Percentiles rank a stretch among this genome's conserved stretches.
Evolutionary conservation across 2,329 filamentous ascomycete species (phyloP).

Genomic region (Calonectria fujianensis): DNA sequence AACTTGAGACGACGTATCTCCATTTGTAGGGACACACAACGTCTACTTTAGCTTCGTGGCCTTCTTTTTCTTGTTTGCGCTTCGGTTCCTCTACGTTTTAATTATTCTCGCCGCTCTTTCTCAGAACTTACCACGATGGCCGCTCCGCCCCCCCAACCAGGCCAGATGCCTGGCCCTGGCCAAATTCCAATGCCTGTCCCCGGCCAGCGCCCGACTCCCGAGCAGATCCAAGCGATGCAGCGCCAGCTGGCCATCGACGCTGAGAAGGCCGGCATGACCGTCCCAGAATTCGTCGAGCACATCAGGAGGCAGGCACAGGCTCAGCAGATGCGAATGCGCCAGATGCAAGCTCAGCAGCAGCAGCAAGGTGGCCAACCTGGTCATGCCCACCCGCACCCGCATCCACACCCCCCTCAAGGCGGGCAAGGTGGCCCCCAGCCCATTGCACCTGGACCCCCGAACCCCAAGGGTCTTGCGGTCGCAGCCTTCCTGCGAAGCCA

Average conservation of each 20-base stretch:
- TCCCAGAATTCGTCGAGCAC: conserved; percentile 87
- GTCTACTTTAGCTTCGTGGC: conserved; percentile 39
- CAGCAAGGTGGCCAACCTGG: conserved; percentile 62
- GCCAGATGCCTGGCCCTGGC: conserved; percentile 49
- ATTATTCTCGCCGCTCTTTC: conserved; percentile 44
- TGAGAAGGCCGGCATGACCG: conserved; percentile 87
- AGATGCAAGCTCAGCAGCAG: conserved; percentile 64
- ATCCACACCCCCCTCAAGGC: conserved; percentile 57
- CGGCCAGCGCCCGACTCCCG: conserved; percentile 79
- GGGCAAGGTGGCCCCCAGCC: conserved; percentile 75
- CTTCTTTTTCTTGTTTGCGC: conserved; percentile 37
- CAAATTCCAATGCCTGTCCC: conserved; percentile 60
- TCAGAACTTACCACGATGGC: conserved; percentile 52
- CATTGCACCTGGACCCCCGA: conserved; percentile 86
- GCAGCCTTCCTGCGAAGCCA: conserved; percentile 91
- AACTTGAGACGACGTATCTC: conserved; percentile 36
- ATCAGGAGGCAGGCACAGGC: conserved; percentile 74
- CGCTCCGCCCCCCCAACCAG: conserved; percentile 54
- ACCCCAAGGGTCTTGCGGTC: conserved; percentile 90
- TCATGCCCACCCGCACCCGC: conserved; percentile 57
- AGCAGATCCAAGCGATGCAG: conserved; percentile 91
- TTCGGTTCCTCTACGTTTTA: conserved; percentile 36
- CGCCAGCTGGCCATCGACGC: conserved; percentile 89
- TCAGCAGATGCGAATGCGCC: conserved; percentile 71
- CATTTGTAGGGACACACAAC: conserved; percentile 34